A percentile compares a stretch with the other conserved stretches of the same genome.
Evolutionary conservation across 1,284 basidiomycete species (phyloP).

Genomic region (Hortiboletus rubellus): DNA sequence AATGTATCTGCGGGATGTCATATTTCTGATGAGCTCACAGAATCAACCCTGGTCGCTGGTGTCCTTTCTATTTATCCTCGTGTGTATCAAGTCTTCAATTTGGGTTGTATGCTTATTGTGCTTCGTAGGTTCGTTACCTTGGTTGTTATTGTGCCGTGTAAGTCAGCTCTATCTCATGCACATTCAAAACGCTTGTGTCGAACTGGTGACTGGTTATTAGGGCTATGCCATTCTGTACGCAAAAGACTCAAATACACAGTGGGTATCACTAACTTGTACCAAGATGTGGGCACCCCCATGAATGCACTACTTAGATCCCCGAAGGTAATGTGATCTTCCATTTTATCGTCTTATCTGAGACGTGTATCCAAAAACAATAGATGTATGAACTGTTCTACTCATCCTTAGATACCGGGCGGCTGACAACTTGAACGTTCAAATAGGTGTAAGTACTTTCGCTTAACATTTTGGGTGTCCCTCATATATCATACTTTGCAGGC

Average conservation of each 20-base stretch:
- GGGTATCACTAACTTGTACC: not conserved
- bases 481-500: not conserved
- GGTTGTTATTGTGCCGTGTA: constrained; percentile 3
- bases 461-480: too few relatives aligned
- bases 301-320: too few relatives aligned
- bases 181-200: not conserved
- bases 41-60: constrained; percentile 4
- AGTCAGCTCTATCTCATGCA: not conserved
- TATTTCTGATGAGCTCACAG: not conserved
- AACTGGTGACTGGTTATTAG: not conserved
- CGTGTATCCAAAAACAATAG: too few relatives aligned
- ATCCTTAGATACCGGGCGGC: too few relatives aligned
- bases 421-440: not conserved
- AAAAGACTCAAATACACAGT: not conserved
- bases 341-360: too few relatives aligned
- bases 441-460: not conserved
- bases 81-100: not conserved
- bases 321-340: too few relatives aligned
- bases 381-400: too few relatives aligned
- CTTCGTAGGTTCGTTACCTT: constrained; percentile 9
- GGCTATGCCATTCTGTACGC: not conserved
- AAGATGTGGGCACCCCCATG: too few relatives aligned
- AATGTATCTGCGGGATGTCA: not conserved
- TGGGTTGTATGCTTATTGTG: not conserved
- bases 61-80: constrained; percentile 7